Base-by-base conservation (phyloP, 371 early-diverging fungal species). In the Mortierella sp. region DNA sequence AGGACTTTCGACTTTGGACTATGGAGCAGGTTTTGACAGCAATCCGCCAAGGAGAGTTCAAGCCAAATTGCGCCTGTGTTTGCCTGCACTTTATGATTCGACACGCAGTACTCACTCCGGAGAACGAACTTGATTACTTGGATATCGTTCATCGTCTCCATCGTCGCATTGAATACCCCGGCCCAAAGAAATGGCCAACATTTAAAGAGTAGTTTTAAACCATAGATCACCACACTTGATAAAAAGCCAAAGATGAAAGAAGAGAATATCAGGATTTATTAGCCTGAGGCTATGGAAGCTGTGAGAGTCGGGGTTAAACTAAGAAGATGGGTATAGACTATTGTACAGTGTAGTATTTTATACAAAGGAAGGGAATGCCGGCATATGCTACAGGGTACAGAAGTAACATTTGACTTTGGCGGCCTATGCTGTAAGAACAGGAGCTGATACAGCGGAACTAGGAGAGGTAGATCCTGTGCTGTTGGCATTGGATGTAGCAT, bases 1-100 rank as follows among this genome's bases (percentile, higher is more conserved):
- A 93, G n/a, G 84, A 85, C 40, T 98, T 97, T 67, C 88, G 90
- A 54, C 85, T 96, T 51, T 89, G 92, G 94, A 72, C 85, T 3
- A 77, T 96, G 67, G 90, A 92, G 22, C 88, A 96, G 77, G 86
- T 91, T 20, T 84, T 84, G 62, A 73, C 87, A 16, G 84, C 87
- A 0, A 80, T 97, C 43, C 70, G 87, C 5, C 75, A 59, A 0
- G 90, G 89, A 18, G 90, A 93, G 83, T 97, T 97, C 88, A 97
- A 95, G 84, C 94, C 95, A 0, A 97, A 97, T 77, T 93, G 97
- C 66, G 96, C 93, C 0, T 68, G 94, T 26, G 94, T 93, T 37
- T 83, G 90, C 9, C 83, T 98, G 12, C 97, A 97, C 70, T 98
- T 97, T 71, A 83, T 97, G 87, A 89, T 97, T 58, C 88, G 94